phyloP scores from a whole-genome alignment of 2,329 filamentous ascomycete species.

The Hypoxylon sp. region DNA sequence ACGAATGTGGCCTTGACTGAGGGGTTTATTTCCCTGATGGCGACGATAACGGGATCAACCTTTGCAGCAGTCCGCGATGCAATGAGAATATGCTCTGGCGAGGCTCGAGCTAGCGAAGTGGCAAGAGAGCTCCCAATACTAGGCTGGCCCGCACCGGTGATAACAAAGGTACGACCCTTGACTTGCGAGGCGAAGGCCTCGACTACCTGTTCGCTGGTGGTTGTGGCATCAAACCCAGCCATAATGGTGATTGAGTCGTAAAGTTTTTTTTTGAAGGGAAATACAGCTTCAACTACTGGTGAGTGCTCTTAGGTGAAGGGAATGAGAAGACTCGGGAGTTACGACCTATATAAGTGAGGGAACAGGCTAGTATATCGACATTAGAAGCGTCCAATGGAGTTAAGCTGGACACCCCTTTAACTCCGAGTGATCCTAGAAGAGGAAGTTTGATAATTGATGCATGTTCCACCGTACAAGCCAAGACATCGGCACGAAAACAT shows the following conservation, averaged over 20 bases:
- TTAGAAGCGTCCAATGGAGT: neutral
- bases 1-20: conserved; percentile 3
- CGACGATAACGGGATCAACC: neutral
- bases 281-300: neutral
- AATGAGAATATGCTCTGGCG: conserved; percentile 6
- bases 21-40: neutral
- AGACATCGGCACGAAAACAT: neutral
- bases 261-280: neutral
- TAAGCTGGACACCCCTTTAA: neutral
- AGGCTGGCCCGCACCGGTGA: neutral
- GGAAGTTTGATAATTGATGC: neutral
- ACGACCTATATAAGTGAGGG: neutral
- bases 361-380: neutral
- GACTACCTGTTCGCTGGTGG: conserved; percentile 4
- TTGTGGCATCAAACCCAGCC: conserved; percentile 6
- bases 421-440: neutral
- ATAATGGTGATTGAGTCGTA: neutral
- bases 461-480: neutral
- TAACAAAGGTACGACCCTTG: conserved; percentile 7
- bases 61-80: neutral
- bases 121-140: conserved; percentile 8
- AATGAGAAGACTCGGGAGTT: neutral
- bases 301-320: neutral
- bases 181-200: conserved; percentile 4
- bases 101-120: neutral